Base-by-base conservation (phyloP, 2,329 filamentous ascomycete species). In the Paraconiothyrium sp. region DNA sequence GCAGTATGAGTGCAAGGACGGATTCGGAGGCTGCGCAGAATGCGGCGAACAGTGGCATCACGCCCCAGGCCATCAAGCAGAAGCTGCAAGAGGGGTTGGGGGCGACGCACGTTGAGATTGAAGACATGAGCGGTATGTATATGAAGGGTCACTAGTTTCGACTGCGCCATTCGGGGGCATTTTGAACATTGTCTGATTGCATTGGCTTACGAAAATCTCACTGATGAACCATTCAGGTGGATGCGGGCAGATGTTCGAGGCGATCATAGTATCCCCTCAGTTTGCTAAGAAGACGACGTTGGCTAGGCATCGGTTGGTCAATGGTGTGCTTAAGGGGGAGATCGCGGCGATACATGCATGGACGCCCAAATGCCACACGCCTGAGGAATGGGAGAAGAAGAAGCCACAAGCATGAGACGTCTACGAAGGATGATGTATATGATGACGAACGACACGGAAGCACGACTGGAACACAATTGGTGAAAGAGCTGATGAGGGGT, bases 351-450 rank as follows among this genome's bases (percentile, higher is more conserved):
- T 97, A 71, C 94, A 97, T 82, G 94, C 94, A 43, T 97, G 94
- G 94, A 96, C 92, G 59, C 92, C 93, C 32, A 96, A 93, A 81
- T 97, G 94, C 78, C 91, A 93, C 82, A 97, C 94, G 9, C 92
- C 92, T 0, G 92, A 93, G 72, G 92, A 97, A 82, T 97, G 91
- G 89, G 88, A 92, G 81, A 89, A 87, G 79, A 86, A 90, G 79
- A 84, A 86, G 64, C 74, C 70, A 6, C 75, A 78, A 64, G 43
- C 54, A 22, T 56, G 54, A 56, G 41, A 20, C 16, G 4, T 51
- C 13, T 6, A 2, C 8, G 16, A 37, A 37, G 7, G 32, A 37
- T n/a, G 22, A 11, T 37, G 46, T 54, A 46, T 24, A 41, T 58
- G 20, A 46, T 58, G n/a, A 50, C 44, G n/a, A 37, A 51, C 14